These are phyloP conservation scores for Penicillium coffeae DNA, from an alignment of 495 filamentous ascomycete genomes.

Conservation along the genomic window DNA sequence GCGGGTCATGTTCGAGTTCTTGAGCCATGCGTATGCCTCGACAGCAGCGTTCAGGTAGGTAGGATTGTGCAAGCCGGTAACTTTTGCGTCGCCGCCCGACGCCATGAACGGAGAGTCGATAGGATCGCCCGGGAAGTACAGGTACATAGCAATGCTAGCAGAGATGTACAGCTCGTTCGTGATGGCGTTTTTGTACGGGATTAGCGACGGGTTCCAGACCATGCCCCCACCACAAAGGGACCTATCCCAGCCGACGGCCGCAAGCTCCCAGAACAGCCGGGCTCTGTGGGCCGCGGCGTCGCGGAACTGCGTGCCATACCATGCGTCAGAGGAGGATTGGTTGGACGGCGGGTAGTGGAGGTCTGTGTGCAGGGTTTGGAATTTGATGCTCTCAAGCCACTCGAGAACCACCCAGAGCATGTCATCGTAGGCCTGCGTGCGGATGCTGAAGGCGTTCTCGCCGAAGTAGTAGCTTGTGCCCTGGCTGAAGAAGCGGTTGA, in stretches of 20 bases:
- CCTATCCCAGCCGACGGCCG: slow-evolving; percentile 75
- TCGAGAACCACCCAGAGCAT: slow-evolving; percentile 96
- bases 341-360: slow-evolving; percentile 43
- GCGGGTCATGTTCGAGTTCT: slow-evolving; percentile 67
- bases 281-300: slow-evolving; percentile 80
- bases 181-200: slow-evolving; percentile 95
- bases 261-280: slow-evolving; percentile 84
- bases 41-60: slow-evolving; percentile 67
- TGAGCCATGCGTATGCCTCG: slow-evolving; percentile 79
- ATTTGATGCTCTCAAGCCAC: slow-evolving; percentile 82
- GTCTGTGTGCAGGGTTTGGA: slow-evolving; percentile 66
- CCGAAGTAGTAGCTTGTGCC: slow-evolving; percentile 77
- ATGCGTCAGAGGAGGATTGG: slow-evolving; percentile 28
- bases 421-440: slow-evolving; percentile 86
- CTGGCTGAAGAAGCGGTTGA: slow-evolving; percentile 81
- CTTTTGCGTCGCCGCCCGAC: no score
- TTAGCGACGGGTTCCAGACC: slow-evolving; percentile 80
- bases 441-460: slow-evolving; percentile 71
- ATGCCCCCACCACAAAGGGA: slow-evolving; percentile 84
- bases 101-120: slow-evolving; percentile 63
- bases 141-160: slow-evolving; percentile 84
- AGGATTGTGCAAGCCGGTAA: slow-evolving; percentile 48
- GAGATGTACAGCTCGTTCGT: slow-evolving; percentile 91
- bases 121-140: slow-evolving; percentile 78
- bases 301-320: slow-evolving; percentile 76